A percentile compares a stretch with the other conserved stretches of the same genome.
Evolutionary conservation across 371 early-diverging fungal species (phyloP).

Genomic region (Rhizopus sp.): DNA sequence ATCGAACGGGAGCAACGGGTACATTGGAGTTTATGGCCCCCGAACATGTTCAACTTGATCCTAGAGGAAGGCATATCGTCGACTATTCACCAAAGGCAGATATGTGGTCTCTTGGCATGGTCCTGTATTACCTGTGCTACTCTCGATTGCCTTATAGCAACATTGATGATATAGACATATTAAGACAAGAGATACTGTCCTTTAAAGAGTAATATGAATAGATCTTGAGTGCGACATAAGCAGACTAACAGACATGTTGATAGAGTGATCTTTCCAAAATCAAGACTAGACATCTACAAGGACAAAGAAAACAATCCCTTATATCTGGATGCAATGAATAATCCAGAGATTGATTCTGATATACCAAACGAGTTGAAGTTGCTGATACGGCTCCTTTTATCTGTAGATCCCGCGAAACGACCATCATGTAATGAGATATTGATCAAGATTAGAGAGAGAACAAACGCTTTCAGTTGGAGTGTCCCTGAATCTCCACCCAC

Average conservation of each 20-base stretch:
- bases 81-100: conserved; percentile 88
- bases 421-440: conserved; percentile 70
- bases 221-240: neutral
- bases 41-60: conserved; percentile 60
- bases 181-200: conserved; percentile 76
- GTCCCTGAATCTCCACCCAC: neutral
- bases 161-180: conserved; percentile 85
- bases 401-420: conserved; percentile 61
- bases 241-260: neutral
- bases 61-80: conserved; percentile 60
- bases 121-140: conserved; percentile 89
- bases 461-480: neutral
- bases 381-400: conserved; percentile 60
- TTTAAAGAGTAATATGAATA: conserved; percentile 49
- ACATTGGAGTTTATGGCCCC: conserved; percentile 97
- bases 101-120: conserved; percentile 95
- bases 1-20: conserved; percentile 93
- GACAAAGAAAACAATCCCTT: conserved; percentile 7
- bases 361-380: conserved; percentile 63
- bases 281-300: conserved; percentile 33
- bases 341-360: conserved; percentile 25
- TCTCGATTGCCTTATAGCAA: conserved; percentile 81
- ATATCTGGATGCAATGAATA: conserved; percentile 13
- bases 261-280: conserved; percentile 36
- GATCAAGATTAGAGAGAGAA: conserved; percentile 19